Base-by-base conservation (phyloP, 805 yeast genomes). In the Peterozyma xylosa region DNA sequence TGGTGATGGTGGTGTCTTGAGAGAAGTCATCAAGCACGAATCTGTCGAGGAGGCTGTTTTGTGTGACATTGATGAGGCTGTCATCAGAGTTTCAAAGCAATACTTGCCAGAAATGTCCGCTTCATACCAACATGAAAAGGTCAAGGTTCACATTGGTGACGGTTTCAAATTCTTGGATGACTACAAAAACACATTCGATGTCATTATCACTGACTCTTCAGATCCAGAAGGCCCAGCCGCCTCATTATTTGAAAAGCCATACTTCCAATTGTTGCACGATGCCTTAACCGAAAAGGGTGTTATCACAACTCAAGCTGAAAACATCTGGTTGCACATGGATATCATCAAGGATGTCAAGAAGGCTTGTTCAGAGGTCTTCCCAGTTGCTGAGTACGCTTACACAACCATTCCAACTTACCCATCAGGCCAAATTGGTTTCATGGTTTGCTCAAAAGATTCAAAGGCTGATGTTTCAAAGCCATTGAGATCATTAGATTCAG, bases 1-100 rank as follows among this genome's bases (percentile, higher is more conserved):
- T 52, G 99, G 99, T 59, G 99, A 91, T 64, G 99, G 99, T 56
- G 98, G 98, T 67, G 98, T 91, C 42, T 76, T 91, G 58, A 80
- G 98, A 68, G 98, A 91, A 68, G 75, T 90, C 59, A 86, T 89
- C 59, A 91, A 91, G 69, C 96, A 91, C 67, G 80, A 76, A 42
- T 64, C 76, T 48, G 87, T 91, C 44, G 96, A 89, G 64, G 84
- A 83, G 67, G 96, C 95, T 39, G 77, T 86, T 69, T 73, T 91
- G 53, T 89, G 96, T 66, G 99, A 91, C 67, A 91, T 91, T 54
- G 99, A 91, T 59, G 97, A 88, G 68, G 81, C 89, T 37, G 98
- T 90, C 47, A 87, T 90, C 59, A 74, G 81, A 55, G 84, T 86
- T 42, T 80, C 96, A 46, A 90, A 91, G 68, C 68, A 84, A 65